Evolutionary conservation across 116 monocot genomes (phyloP).

Genomic region (Zostera marina): DNA sequence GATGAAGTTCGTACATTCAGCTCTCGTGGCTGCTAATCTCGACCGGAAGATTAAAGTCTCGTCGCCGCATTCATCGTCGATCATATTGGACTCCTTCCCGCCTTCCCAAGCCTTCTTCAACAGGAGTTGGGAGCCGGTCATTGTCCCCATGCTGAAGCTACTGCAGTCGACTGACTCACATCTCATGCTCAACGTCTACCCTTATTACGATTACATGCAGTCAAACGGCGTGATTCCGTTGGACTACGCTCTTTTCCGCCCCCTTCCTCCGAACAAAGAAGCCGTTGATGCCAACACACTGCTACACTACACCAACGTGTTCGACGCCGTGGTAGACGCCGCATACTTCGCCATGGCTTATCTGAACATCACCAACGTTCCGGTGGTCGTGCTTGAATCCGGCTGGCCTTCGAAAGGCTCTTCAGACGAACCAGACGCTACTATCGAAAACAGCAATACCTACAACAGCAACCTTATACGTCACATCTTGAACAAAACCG

Average conservation of each 20-base stretch:
- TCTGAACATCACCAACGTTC: constrained; percentile 76
- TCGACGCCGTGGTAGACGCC: constrained; percentile 84
- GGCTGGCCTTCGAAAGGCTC: constrained; percentile 95
- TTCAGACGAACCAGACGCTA: constrained; percentile 72
- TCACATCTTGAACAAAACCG: constrained; percentile 66
- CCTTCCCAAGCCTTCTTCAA: constrained; percentile 99
- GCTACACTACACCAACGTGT: constrained; percentile 97
- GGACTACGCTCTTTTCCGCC: constrained; percentile 91
- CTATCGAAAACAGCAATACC: constrained; percentile 70
- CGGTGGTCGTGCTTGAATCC: constrained; percentile 73
- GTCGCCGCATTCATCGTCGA: constrained; percentile 77
- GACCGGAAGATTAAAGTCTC: constrained; percentile 73
- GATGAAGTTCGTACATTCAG: constrained; percentile 70
- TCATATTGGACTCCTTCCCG: constrained; percentile 91
- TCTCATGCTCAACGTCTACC: constrained; percentile 93
- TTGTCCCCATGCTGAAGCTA: constrained; percentile 75
- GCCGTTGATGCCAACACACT: constrained; percentile 92
- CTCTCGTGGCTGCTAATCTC: constrained; percentile 84
- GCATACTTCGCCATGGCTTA: constrained; percentile 95
- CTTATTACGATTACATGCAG: constrained; percentile 96
- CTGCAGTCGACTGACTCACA: constrained; percentile 62
- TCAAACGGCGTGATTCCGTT: constrained; percentile 78
- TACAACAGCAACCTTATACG: constrained; percentile 92
- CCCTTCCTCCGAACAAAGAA: constrained; percentile 89
- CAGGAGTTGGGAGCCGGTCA: constrained; percentile 54